Conservation (phyloP, 345 rosid genomes). For the Syzygium aromaticum region DNA sequence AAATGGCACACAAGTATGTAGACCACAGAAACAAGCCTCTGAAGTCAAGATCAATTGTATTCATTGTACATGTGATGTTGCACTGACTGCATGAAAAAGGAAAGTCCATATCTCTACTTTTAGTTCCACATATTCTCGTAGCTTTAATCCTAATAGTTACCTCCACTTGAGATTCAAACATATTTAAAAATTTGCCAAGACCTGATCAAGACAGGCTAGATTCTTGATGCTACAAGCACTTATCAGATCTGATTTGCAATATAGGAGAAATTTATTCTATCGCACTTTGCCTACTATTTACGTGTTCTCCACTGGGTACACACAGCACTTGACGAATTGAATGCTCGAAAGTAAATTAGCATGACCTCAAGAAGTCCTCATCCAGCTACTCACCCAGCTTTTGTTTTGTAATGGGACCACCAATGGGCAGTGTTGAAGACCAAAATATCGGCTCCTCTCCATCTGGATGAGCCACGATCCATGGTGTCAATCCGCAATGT, state of each 20-base stretch:
- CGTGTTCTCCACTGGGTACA: background rate
- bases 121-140: background rate
- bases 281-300: background rate
- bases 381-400: slow-evolving; percentile 61
- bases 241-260: background rate
- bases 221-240: background rate
- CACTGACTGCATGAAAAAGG: background rate
- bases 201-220: background rate
- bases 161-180: background rate
- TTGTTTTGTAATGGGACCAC: slow-evolving; percentile 97
- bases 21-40: background rate
- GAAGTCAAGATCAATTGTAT: background rate
- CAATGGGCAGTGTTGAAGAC: slow-evolving; percentile 95
- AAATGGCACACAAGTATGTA: background rate
- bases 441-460: slow-evolving; percentile 86
- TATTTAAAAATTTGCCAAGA: background rate
- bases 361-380: background rate
- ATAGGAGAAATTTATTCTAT: background rate
- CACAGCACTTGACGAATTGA: background rate
- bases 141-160: background rate
- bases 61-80: background rate
- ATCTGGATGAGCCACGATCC: slow-evolving; percentile 81
- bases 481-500: slow-evolving; percentile 78
- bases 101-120: background rate
- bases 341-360: background rate